phyloP scores from a whole-genome alignment of 768 basidiomycete genomes.

The Pleurotus giganteus region DNA sequence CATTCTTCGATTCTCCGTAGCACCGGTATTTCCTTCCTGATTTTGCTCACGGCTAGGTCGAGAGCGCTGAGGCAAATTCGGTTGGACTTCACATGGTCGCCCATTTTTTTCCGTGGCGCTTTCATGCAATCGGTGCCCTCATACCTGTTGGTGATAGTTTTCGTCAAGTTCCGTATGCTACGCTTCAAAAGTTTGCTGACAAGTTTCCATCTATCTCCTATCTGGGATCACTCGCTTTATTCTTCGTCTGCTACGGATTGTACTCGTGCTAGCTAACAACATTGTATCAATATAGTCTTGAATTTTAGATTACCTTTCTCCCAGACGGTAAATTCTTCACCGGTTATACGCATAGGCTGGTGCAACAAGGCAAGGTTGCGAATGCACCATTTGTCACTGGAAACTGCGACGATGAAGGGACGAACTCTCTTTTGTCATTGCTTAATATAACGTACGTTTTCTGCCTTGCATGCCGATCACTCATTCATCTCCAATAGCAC shows the following conservation, averaged over 20 bases:
- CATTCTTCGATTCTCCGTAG: too few relatives aligned
- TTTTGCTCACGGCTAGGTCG: slow-evolving; percentile 29
- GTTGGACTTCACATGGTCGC: slow-evolving; percentile 49
- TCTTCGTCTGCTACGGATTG: background rate
- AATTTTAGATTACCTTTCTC: slow-evolving; percentile 45
- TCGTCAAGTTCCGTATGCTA: slow-evolving; percentile 32
- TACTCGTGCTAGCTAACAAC: background rate
- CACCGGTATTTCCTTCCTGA: background rate
- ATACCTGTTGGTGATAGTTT: slow-evolving; percentile 43
- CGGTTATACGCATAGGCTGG: slow-evolving; percentile 39
- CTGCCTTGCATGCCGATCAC: background rate
- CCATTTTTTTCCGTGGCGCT: slow-evolving; percentile 45
- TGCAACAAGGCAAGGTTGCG: slow-evolving; percentile 42
- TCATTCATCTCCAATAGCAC: slow-evolving; percentile 17
- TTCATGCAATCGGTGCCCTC: slow-evolving; percentile 53
- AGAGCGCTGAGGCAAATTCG: slow-evolving; percentile 51
- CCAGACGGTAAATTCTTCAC: slow-evolving; percentile 49
- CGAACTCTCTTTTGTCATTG: slow-evolving; percentile 22
- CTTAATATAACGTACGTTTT: slow-evolving; percentile 26
- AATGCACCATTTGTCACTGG: slow-evolving; percentile 41
- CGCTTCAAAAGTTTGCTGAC: slow-evolving; percentile 38
- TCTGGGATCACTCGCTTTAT: slow-evolving; percentile 37
- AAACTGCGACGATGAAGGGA: slow-evolving; percentile 45
- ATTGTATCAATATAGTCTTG: slow-evolving; percentile 30
- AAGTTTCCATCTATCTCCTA: slow-evolving; percentile 33